These are phyloP conservation scores for Daucus carota DNA, from an alignment of 129 eudicot genomes.

Conservation along the genomic window DH1_v3.0 NC_030384.2:36424001-36424500, in stretches of 20 bases:
- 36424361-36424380: conserved; percentile 91
- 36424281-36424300: neutral
- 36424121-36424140: conserved; percentile 30
- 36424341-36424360: conserved; percentile 97
- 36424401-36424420: conserved; percentile 7
- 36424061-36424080: conserved; percentile 96
- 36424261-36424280: neutral
- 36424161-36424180: too few species aligned
- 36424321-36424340: conserved; percentile 95
- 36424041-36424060: conserved; percentile 91
- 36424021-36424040: conserved; percentile 80
- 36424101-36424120: conserved; percentile 95
- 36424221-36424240: neutral
- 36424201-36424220: neutral
- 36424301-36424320: conserved; percentile 88
- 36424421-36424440: conserved; percentile 5
- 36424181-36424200: neutral
- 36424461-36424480: neutral
- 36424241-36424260: too few species aligned
- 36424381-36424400: conserved; percentile 45
- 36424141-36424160: conserved; percentile 1
- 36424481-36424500: neutral
- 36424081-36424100: conserved; percentile 96
- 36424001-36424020: neutral
- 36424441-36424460: neutral